A percentile compares a stretch with the other conserved stretches of the same genome.
Conservation (phyloP, 2,329 filamentous ascomycete species). For the Calonectria crousiana region DNA sequence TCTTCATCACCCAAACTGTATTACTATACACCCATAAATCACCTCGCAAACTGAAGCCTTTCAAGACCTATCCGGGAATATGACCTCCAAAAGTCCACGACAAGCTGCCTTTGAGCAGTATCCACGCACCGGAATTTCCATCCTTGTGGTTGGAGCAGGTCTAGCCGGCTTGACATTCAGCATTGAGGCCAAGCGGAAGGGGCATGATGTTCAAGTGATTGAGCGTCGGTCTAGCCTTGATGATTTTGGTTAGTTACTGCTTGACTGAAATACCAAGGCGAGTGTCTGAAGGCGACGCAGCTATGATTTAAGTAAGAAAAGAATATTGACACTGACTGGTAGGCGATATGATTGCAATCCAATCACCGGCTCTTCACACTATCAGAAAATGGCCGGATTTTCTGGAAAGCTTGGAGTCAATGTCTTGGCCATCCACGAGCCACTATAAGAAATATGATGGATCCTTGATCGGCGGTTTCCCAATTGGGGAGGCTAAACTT, state of each 20-base stretch:
- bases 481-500: not conserved
- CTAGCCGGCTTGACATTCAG: not conserved
- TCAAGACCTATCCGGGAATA: not conserved
- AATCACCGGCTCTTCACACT: not conserved
- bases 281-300: too few relatives aligned
- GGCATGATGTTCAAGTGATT: not conserved
- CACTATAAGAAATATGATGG: not conserved
- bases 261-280: not conserved
- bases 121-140: not conserved
- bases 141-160: not conserved
- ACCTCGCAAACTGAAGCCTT: not conserved
- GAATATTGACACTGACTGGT: not conserved
- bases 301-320: not conserved
- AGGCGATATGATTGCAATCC: not conserved
- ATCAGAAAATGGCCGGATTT: not conserved
- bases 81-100: not conserved
- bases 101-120: not conserved
- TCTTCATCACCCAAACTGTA: not conserved
- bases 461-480: not conserved
- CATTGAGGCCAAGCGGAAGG: not conserved
- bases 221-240: not conserved
- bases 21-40: not conserved
- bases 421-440: not conserved
- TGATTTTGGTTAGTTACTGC: not conserved
- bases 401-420: not conserved